Conservation (phyloP, 768 basidiomycete genomes). For the Podaxis carcinomalis region DNA sequence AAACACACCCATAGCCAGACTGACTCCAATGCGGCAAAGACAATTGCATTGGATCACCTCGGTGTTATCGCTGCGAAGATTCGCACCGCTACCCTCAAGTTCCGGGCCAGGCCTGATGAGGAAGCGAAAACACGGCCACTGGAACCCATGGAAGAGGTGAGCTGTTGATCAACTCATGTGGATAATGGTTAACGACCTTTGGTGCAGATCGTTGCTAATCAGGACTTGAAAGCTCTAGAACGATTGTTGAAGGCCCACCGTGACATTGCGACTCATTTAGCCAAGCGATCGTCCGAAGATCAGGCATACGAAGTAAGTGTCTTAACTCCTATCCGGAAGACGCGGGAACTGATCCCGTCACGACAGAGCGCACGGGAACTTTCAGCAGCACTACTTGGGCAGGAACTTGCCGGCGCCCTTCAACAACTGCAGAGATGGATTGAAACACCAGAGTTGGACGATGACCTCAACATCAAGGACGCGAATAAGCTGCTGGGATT, state of each 20-base stretch:
- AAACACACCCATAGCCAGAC: constrained; percentile 58
- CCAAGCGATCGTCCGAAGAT: constrained; percentile 70
- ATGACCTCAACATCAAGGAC: constrained; percentile 42
- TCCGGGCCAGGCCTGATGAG: constrained; percentile 29
- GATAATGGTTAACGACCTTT: not conserved
- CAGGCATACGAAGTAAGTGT: constrained; percentile 72
- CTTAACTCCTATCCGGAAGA: not conserved
- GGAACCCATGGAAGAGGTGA: constrained; percentile 71
- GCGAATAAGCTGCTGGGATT: constrained; percentile 39
- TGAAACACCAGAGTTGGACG: constrained; percentile 38
- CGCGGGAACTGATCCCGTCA: not conserved
- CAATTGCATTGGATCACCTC: constrained; percentile 88
- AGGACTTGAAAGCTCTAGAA: constrained; percentile 49
- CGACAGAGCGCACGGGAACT: constrained; percentile 79
- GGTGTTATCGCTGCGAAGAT: constrained; percentile 89
- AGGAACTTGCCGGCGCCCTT: constrained; percentile 73
- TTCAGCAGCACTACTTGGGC: constrained; percentile 72
- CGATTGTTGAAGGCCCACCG: constrained; percentile 58
- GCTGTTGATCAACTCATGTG: not conserved
- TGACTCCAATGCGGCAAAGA: constrained; percentile 84
- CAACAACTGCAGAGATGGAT: constrained; percentile 52
- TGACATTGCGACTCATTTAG: constrained; percentile 62
- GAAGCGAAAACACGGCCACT: constrained; percentile 34
- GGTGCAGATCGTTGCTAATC: constrained; percentile 47
- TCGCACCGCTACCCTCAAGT: constrained; percentile 50